A percentile compares a stretch with the other conserved stretches of the same genome.
Evolutionary conservation across 108 stramenopile genomes (phyloP).

Genomic region (Fragilariopsis cylindrus): DNA sequence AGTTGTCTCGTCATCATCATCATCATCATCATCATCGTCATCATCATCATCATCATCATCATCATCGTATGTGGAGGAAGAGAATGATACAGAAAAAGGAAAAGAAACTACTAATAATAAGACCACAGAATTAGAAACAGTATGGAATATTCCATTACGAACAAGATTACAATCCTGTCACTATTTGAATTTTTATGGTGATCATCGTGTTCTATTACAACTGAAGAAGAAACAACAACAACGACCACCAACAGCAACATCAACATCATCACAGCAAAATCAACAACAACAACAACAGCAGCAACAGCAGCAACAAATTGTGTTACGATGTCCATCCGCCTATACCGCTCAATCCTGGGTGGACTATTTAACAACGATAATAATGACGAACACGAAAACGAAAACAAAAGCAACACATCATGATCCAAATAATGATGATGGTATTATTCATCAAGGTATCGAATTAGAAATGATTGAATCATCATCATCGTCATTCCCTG

Average conservation of each 20-base stretch:
- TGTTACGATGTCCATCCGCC: constrained; percentile 69
- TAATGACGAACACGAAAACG: background rate
- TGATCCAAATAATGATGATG: background rate
- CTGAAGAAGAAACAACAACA: background rate
- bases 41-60: too few relatives aligned
- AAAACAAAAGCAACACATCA: background rate
- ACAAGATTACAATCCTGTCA: background rate
- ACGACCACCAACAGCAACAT: background rate
- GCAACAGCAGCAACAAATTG: constrained; percentile 13
- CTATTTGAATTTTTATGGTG: constrained; percentile 19
- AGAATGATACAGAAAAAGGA: background rate
- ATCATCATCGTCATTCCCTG: background rate
- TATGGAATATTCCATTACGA: constrained; percentile 72
- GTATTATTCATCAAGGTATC: background rate
- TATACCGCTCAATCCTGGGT: constrained; percentile 78
- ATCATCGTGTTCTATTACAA: background rate
- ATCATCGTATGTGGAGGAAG: background rate
- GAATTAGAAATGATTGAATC: constrained; percentile 12
- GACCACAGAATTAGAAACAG: constrained; percentile 57
- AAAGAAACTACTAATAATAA: background rate
- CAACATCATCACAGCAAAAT: background rate
- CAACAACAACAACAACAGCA: too few relatives aligned
- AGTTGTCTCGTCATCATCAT: background rate
- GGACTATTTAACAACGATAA: background rate
- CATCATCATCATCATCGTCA: too few relatives aligned